phyloP scores from a whole-genome alignment of 2,329 filamentous ascomycete genomes.

The Neospermospora avenae region DNA sequence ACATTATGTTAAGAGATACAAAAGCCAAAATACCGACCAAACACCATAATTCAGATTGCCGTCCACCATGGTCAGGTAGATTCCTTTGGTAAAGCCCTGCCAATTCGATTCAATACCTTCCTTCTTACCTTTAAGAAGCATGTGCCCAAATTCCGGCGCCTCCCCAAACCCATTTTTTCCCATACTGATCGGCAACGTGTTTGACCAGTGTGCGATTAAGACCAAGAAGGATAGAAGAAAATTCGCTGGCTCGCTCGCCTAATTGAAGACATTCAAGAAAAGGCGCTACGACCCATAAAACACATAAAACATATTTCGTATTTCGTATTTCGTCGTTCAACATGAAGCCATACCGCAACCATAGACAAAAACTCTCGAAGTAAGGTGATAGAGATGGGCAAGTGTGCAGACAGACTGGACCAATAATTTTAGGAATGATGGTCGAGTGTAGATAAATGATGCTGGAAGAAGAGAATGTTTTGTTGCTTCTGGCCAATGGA shows the following conservation, averaged over 20 bases:
- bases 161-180: not conserved
- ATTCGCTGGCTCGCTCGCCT: not conserved
- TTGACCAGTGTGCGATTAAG: not conserved
- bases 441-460: not conserved
- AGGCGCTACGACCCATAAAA: not conserved
- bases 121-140: not conserved
- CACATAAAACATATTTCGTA: not conserved
- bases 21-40: not conserved
- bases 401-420: not conserved
- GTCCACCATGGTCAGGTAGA: not conserved
- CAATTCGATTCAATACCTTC: not conserved
- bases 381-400: not conserved
- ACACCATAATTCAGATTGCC: not conserved
- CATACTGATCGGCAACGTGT: not conserved
- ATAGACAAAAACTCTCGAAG: not conserved
- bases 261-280: not conserved
- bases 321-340: conserved; percentile 1
- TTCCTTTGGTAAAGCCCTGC: not conserved
- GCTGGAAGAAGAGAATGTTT: not conserved
- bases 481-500: not conserved
- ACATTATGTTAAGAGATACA: no score
- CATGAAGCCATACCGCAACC: not conserved
- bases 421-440: not conserved
- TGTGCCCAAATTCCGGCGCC: not conserved
- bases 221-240: not conserved